Conservation (phyloP, 2,329 filamentous ascomycete species). For the Cytospora paraplurivora region DNA sequence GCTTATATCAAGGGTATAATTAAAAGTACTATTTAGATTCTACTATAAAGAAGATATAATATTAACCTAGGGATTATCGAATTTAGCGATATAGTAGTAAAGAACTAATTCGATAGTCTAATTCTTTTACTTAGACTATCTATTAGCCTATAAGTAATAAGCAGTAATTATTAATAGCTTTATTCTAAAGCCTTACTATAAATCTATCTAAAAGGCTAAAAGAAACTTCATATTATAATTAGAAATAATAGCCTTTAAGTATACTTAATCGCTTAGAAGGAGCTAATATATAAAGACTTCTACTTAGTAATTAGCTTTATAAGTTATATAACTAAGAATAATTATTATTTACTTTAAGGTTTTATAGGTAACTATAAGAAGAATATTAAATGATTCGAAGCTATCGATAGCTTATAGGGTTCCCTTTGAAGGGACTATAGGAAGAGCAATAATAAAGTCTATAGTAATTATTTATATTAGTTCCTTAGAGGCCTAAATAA, state of each 20-base stretch:
- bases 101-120: not conserved
- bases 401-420: too few species aligned
- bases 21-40: too few species aligned
- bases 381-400: not conserved
- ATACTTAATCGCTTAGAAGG: not conserved
- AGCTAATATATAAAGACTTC: not conserved
- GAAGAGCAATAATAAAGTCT: not conserved
- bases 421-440: too few species aligned
- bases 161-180: not conserved
- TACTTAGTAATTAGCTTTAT: not conserved
- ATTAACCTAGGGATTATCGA: not conserved
- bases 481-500: not conserved
- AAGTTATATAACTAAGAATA: not conserved
- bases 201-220: not conserved
- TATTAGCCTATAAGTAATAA: not conserved
- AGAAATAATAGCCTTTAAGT: not conserved
- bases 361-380: not conserved
- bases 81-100: not conserved
- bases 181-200: not conserved
- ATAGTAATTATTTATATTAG: constrained; percentile 4
- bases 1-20: constrained; percentile 3
- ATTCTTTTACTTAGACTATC: not conserved
- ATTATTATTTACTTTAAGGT: not conserved
- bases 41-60: not conserved
- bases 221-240: not conserved